phyloP scores from a whole-genome alignment of 1,284 basidiomycete species.

The Sparassis latifolia region DNA sequence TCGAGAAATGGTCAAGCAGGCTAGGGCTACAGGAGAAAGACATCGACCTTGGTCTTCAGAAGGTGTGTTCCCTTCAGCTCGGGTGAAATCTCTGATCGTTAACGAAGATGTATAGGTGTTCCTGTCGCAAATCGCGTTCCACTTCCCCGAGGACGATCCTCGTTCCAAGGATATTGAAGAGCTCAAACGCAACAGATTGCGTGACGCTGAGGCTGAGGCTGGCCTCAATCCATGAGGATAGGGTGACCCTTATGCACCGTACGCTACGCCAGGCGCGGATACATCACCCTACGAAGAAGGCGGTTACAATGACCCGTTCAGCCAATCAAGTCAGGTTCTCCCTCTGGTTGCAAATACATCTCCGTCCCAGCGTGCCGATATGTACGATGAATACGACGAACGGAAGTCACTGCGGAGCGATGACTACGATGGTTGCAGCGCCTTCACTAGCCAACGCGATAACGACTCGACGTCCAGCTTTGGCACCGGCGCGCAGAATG shows the following conservation, averaged over 20 bases:
- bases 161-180: slow-evolving; percentile 81
- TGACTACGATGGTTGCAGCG: slow-evolving; percentile 69
- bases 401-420: slow-evolving; percentile 70
- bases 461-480: slow-evolving; percentile 78
- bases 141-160: slow-evolving; percentile 83
- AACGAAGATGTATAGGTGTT: slow-evolving; percentile 59
- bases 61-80: slow-evolving; percentile 43
- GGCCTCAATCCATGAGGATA: slow-evolving; percentile 54
- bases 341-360: slow-evolving; percentile 78
- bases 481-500: slow-evolving; percentile 79
- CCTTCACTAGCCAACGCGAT: slow-evolving; percentile 68
- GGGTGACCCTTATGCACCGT: slow-evolving; percentile 77
- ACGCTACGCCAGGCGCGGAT: slow-evolving; percentile 44
- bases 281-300: slow-evolving; percentile 39
- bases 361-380: slow-evolving; percentile 63
- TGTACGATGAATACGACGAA: slow-evolving; percentile 77
- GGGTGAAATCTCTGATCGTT: slow-evolving; percentile 1
- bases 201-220: slow-evolving; percentile 63
- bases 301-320: slow-evolving; percentile 46
- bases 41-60: slow-evolving; percentile 74
- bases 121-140: slow-evolving; percentile 84
- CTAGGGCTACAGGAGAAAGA: slow-evolving; percentile 69
- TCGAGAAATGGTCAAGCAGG: slow-evolving; percentile 50
- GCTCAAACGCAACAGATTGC: slow-evolving; percentile 67
- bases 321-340: slow-evolving; percentile 51